Percentiles rank a stretch among this genome's conserved stretches.
Conservation (phyloP, 495 filamentous ascomycete species). For the Neurospora sp. region DNA sequence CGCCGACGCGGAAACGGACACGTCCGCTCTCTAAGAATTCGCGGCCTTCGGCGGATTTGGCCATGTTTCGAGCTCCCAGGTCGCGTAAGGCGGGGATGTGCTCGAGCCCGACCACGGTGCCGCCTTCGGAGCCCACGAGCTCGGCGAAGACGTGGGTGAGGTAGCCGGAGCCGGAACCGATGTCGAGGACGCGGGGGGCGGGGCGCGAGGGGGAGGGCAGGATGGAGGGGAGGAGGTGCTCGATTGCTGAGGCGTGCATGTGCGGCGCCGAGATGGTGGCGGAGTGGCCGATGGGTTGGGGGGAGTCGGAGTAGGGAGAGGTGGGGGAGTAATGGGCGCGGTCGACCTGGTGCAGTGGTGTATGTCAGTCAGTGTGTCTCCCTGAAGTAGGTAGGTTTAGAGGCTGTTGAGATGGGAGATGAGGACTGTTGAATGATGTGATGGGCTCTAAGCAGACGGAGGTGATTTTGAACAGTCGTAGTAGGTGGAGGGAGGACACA, state of each 20-base stretch:
- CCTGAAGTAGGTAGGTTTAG: too few relatives aligned
- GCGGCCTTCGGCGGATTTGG: constrained; percentile 56
- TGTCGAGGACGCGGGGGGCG: constrained; percentile 57
- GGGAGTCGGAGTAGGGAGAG: constrained; percentile 75
- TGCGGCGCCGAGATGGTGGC: constrained; percentile 96
- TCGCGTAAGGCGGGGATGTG: constrained; percentile 74
- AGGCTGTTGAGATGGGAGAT: too few relatives aligned
- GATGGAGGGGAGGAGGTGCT: constrained; percentile 56
- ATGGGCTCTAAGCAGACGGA: too few relatives aligned
- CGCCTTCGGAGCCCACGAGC: constrained; percentile 47
- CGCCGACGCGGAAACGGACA: constrained; percentile 67
- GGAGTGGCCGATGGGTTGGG: constrained; percentile 74
- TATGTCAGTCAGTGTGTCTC: too few relatives aligned
- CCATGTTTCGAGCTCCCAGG: constrained; percentile 63
- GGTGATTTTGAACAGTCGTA: too few relatives aligned
- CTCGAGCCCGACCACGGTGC: constrained; percentile 75
- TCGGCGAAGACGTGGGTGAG: constrained; percentile 83
- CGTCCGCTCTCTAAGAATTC: constrained; percentile 46
- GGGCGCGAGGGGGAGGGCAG: constrained; percentile 34
- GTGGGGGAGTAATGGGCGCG: constrained; percentile 68
- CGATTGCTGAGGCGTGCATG: constrained; percentile 81
- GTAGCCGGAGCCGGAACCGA: constrained; percentile 87
- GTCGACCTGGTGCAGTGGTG: constrained; percentile 50
- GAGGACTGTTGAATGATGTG: too few relatives aligned
- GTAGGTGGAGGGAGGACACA: too few relatives aligned